Evolutionary conservation across 2,329 filamentous ascomycete genomes (phyloP).

Genomic region (Metarhizium robertsii): DNA sequence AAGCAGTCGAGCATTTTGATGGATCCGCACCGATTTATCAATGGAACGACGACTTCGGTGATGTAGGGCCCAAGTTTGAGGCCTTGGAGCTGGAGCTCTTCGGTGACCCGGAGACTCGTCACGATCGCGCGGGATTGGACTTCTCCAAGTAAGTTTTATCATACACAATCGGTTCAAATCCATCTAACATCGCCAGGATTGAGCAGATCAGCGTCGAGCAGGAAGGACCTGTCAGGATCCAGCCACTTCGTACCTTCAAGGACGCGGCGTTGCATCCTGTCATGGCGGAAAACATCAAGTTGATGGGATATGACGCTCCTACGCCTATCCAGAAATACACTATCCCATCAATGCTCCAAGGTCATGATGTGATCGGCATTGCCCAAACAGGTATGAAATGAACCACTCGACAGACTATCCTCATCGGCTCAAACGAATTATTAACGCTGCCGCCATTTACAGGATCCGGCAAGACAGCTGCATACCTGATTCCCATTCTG

Average conservation of each 20-base stretch:
- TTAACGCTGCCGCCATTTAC: not conserved
- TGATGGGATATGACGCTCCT: conserved; percentile 61
- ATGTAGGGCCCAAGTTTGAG: conserved; percentile 63
- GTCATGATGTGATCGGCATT: conserved; percentile 76
- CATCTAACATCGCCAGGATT: conserved; percentile 32
- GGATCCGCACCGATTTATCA: conserved; percentile 61
- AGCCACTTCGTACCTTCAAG: conserved; percentile 50
- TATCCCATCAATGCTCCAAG: conserved; percentile 67
- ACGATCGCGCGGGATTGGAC: conserved; percentile 44
- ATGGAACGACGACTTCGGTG: conserved; percentile 78
- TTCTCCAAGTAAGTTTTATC: conserved; percentile 47
- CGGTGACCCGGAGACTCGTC: conserved; percentile 41
- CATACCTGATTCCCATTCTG: conserved; percentile 80
- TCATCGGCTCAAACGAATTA: not conserved
- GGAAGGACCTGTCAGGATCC: conserved; percentile 43
- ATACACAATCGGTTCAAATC: conserved; percentile 11
- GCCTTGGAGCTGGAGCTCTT: conserved; percentile 73
- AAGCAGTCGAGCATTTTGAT: conserved; percentile 29
- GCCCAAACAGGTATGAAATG: conserved; percentile 74
- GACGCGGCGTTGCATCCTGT: conserved; percentile 77
- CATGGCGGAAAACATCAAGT: conserved; percentile 66
- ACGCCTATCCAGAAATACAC: conserved; percentile 85
- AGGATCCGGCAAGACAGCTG: conserved; percentile 96
- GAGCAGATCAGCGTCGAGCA: conserved; percentile 44
- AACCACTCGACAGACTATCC: not conserved